Evolutionary conservation across 2,329 filamentous ascomycete genomes (phyloP).

Genomic region (Leptographium galeiforme): DNA sequence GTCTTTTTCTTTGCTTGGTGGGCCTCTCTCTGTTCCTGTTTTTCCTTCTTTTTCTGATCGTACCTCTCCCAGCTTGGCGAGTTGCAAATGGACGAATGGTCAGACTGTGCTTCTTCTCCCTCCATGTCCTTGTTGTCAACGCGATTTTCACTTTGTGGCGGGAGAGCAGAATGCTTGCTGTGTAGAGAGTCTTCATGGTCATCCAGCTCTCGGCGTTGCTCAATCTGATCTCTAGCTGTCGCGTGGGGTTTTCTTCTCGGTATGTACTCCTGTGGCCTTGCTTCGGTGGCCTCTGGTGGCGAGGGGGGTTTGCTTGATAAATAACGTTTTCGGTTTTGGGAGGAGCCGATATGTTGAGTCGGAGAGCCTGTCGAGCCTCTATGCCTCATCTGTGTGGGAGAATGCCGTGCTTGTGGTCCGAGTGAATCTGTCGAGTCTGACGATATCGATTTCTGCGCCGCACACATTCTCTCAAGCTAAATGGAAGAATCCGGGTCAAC

Average conservation of each 20-base stretch:
- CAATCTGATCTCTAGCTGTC: too few species aligned
- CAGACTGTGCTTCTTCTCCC: conserved; percentile 18
- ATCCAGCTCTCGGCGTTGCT: conserved; percentile 9
- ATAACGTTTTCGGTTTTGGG: conserved; percentile 9
- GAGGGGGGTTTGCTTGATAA: conserved; percentile 20
- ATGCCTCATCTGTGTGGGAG: conserved; percentile 14
- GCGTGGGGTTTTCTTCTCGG: background rate
- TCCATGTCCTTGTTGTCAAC: conserved; percentile 6
- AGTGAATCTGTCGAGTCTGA: conserved; percentile 5
- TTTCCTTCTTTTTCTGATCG: conserved; percentile 37
- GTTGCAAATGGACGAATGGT: conserved; percentile 41
- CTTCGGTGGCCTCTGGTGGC: conserved; percentile 1
- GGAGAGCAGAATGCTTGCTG: conserved; percentile 22
- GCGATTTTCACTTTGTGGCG: background rate
- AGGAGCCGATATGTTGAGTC: background rate
- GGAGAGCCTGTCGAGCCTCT: conserved; percentile 11
- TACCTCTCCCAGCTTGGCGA: conserved; percentile 51
- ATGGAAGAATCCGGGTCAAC: conserved; percentile 5
- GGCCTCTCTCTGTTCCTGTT: conserved; percentile 30
- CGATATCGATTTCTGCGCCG: conserved; percentile 2
- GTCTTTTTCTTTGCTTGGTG: conserved; percentile 26
- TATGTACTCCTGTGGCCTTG: background rate
- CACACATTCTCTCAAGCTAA: conserved; percentile 17
- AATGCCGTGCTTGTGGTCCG: conserved; percentile 5
- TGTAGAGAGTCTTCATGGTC: conserved; percentile 14